phyloP scores from a whole-genome alignment of 1,139 yeast species.

The Magnusiomyces tetraspermus region DNA sequence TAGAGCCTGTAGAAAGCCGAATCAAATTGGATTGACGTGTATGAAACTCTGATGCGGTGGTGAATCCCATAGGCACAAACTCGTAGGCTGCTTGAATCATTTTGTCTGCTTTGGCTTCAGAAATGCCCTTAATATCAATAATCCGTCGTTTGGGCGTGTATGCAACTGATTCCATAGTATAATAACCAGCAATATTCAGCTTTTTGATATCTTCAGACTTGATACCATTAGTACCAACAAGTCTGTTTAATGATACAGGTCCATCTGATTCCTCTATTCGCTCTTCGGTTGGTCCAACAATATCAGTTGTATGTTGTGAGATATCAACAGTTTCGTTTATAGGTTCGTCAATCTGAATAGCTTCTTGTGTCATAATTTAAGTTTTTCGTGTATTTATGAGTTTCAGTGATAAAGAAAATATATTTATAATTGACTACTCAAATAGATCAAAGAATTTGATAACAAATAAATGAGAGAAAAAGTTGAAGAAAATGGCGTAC shows the following conservation, averaged over 20 bases:
- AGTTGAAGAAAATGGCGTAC: too few relatives aligned
- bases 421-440: too few relatives aligned
- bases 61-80: conserved; percentile 91
- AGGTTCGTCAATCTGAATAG: not conserved
- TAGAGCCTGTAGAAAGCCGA: conserved; percentile 90
- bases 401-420: too few relatives aligned
- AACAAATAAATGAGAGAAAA: too few relatives aligned
- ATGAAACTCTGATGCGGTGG: conserved; percentile 94
- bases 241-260: conserved; percentile 38
- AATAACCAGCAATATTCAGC: conserved; percentile 71
- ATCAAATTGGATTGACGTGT: conserved; percentile 82
- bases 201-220: conserved; percentile 69
- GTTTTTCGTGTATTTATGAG: too few relatives aligned
- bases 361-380: not conserved
- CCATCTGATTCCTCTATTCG: conserved; percentile 41
- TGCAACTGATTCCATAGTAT: conserved; percentile 87
- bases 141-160: conserved; percentile 79
- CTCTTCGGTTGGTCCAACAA: conserved; percentile 4
- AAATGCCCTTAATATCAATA: conserved; percentile 75
- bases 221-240: conserved; percentile 73
- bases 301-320: conserved; percentile 4
- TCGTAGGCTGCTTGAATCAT: conserved; percentile 74
- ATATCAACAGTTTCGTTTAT: not conserved
- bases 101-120: conserved; percentile 92
- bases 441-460: too few relatives aligned